Evolutionary conservation across 202 grass and related monocot genomes (phyloP).

Genomic region (Tripidium arundinaceum): DNA sequence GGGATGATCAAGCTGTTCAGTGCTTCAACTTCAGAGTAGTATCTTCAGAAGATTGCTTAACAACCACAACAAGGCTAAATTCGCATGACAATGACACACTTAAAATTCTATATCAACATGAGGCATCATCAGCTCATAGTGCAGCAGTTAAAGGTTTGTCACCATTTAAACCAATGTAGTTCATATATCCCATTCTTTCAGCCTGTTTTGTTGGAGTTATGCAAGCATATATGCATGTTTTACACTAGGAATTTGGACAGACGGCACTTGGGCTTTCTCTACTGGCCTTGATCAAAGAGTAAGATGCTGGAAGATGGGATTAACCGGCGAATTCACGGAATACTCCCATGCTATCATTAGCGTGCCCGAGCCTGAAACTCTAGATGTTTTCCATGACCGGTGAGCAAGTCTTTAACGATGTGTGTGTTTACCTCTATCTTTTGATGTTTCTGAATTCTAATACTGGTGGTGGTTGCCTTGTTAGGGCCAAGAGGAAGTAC

Average conservation of each 20-base stretch:
- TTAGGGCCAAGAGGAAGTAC: constrained; percentile 49
- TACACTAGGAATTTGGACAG: constrained; percentile 69
- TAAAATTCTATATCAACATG: constrained; percentile 44
- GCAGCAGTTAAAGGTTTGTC: constrained; percentile 84
- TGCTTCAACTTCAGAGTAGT: constrained; percentile 49
- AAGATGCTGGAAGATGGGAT: constrained; percentile 63
- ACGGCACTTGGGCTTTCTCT: constrained; percentile 77
- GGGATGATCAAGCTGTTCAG: constrained; percentile 85
- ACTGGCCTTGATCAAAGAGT: constrained; percentile 91
- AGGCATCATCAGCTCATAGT: constrained; percentile 57
- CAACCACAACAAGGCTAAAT: background rate
- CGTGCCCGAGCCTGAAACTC: constrained; percentile 83
- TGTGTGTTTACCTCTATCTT: background rate
- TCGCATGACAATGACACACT: constrained; percentile 27
- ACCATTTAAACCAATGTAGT: background rate
- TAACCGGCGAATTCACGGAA: constrained; percentile 43
- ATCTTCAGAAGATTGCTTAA: constrained; percentile 6
- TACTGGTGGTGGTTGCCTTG: background rate
- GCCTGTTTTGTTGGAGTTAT: background rate
- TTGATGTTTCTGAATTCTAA: background rate
- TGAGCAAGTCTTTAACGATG: constrained; percentile 13
- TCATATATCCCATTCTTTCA: background rate
- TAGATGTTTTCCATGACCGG: constrained; percentile 60
- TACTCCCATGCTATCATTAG: constrained; percentile 60
- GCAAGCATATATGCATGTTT: background rate